These are phyloP conservation scores for Primulina eburnea DNA, from an alignment of 257 asterid genomes.

Conservation along the genomic window DNA sequence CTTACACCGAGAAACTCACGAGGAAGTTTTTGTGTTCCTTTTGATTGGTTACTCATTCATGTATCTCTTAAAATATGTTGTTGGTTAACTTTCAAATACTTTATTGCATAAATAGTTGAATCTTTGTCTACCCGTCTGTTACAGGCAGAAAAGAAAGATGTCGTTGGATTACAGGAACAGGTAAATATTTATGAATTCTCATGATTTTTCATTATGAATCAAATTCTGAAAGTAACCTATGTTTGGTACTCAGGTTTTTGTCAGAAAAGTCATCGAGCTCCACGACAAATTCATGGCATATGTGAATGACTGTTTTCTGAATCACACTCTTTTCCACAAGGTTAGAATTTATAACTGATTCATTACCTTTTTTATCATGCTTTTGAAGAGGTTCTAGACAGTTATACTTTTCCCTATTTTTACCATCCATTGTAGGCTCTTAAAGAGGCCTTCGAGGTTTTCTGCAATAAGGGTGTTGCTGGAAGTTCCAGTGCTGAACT, in stretches of 20 bases:
- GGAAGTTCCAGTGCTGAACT: constrained; percentile 69
- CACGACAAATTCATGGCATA: constrained; percentile 57
- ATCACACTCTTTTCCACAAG: constrained; percentile 64
- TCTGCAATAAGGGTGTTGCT: constrained; percentile 65
- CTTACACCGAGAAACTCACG: too few species aligned
- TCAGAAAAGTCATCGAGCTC: constrained; percentile 45
- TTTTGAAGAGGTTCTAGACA: not conserved
- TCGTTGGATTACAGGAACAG: constrained; percentile 87
- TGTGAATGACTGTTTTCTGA: constrained; percentile 51
- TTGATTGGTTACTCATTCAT: not conserved
- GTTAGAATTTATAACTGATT: constrained; percentile 28
- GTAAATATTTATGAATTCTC: constrained; percentile 30
- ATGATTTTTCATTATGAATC: constrained; percentile 4
- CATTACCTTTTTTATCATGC: not conserved
- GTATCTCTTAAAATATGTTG: not conserved
- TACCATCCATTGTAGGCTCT: constrained; percentile 42
- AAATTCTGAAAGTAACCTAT: constrained; percentile 23
- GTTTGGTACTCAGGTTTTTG: constrained; percentile 27
- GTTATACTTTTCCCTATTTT: constrained; percentile 7
- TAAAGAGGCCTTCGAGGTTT: constrained; percentile 66
- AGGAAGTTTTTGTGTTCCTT: not conserved
- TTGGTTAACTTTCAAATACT: not conserved
- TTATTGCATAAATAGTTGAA: not conserved
- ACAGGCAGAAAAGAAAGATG: constrained; percentile 79
- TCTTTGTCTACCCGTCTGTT: constrained; percentile 13